Conservation (phyloP, 2,329 filamentous ascomycete species). For the Penicillium hordei region DNA sequence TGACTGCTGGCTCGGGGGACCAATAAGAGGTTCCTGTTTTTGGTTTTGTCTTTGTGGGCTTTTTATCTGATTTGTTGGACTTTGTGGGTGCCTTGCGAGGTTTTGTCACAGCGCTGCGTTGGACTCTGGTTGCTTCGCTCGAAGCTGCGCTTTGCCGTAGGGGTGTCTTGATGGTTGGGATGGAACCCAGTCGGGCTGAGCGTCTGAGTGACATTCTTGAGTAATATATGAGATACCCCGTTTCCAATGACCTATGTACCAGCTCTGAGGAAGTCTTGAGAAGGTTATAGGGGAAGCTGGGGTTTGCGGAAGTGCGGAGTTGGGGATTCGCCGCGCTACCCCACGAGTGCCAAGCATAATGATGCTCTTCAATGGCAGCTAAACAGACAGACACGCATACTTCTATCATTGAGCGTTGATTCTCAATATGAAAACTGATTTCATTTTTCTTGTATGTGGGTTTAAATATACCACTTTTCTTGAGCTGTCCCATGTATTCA, state of each 20-base stretch:
- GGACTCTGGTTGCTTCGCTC: conserved; percentile 23
- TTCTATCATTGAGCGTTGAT: neutral
- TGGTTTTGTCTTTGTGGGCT: conserved; percentile 9
- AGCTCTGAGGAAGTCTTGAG: neutral
- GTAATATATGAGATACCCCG: neutral
- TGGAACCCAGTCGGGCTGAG: conserved; percentile 49
- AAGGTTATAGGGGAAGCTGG: neutral
- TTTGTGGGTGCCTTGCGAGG: conserved; percentile 23
- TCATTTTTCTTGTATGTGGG: neutral
- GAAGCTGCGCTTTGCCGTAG: conserved; percentile 23
- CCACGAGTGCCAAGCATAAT: conserved; percentile 5
- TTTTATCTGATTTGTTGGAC: conserved; percentile 22
- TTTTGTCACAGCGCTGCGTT: conserved; percentile 33
- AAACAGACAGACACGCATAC: neutral
- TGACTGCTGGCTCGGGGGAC: conserved; percentile 20
- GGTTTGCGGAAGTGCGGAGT: conserved; percentile 6
- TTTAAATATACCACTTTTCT: neutral
- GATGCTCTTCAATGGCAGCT: neutral
- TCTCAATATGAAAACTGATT: neutral
- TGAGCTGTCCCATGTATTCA: neutral
- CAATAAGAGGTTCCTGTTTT: conserved; percentile 19
- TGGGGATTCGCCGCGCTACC: neutral
- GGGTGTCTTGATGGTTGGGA: conserved; percentile 19
- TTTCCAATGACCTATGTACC: neutral
- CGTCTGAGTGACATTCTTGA: conserved; percentile 53